Evolutionary conservation across 2,329 filamentous ascomycete species (phyloP).

Genomic region (Trichoderma guizhouense): DNA sequence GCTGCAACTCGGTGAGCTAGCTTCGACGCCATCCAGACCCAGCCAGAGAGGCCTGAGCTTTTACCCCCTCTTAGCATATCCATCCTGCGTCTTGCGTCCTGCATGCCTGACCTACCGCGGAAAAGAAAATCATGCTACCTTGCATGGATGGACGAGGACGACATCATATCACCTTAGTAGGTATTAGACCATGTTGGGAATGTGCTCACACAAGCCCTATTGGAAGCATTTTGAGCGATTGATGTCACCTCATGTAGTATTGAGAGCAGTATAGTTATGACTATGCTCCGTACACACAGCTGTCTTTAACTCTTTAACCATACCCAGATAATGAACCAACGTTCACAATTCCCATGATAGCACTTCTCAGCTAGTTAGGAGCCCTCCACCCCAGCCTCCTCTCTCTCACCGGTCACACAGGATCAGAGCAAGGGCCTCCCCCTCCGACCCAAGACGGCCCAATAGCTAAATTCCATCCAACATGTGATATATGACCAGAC

Average conservation of each 20-base stretch:
- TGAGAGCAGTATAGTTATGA: neutral
- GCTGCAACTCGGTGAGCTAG: neutral
- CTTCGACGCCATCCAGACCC: neutral
- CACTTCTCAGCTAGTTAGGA: neutral
- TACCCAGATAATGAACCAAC: neutral
- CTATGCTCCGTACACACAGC: neutral
- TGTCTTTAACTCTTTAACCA: neutral
- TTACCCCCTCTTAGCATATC: neutral
- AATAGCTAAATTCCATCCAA: neutral
- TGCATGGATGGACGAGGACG: neutral
- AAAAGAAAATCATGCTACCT: neutral
- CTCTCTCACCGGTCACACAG: constrained; percentile 3
- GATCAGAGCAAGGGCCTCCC: neutral
- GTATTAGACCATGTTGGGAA: neutral
- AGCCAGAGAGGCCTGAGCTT: neutral
- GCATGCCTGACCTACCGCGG: neutral
- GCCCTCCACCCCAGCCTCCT: neutral
- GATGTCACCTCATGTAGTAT: neutral
- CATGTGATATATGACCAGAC: neutral
- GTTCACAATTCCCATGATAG: neutral
- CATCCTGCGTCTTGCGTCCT: neutral
- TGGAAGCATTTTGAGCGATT: neutral
- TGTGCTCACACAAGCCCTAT: neutral
- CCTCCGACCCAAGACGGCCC: neutral
- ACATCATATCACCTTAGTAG: neutral